These are phyloP conservation scores for Centrapalus pauciflorus DNA, from an alignment of 129 eudicot genomes.

Conservation along the genomic window DNA sequence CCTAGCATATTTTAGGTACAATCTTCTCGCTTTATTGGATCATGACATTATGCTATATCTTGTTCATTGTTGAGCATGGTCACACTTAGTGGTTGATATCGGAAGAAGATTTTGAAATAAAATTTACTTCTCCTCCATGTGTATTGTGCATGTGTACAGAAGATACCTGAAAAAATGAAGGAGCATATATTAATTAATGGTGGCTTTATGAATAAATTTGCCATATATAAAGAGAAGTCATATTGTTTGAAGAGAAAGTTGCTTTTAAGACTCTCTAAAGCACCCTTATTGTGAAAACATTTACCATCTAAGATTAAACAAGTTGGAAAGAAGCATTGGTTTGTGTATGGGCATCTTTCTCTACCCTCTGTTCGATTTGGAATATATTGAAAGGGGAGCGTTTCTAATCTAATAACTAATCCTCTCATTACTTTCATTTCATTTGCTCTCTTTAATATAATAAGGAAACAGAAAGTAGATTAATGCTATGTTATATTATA, in stretches of 20 bases:
- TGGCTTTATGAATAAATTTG: neutral
- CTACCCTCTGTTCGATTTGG: neutral
- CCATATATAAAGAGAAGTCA: neutral
- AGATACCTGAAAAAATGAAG: neutral
- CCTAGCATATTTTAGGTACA: neutral
- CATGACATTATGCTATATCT: no score
- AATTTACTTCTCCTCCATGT: neutral
- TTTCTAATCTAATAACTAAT: neutral
- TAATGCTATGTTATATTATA: neutral
- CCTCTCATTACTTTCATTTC: neutral
- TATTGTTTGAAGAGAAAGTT: neutral
- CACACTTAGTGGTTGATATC: neutral
- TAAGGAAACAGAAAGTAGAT: slow-evolving; percentile 1
- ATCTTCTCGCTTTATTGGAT: neutral
- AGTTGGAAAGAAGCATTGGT: neutral
- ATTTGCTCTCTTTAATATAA: no score
- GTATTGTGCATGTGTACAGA: neutral
- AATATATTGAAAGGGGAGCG: neutral
- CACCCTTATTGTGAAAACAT: neutral
- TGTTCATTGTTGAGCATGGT: neutral
- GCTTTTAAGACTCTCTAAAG: neutral
- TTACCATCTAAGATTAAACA: neutral
- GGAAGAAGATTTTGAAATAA: neutral
- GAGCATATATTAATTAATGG: neutral
- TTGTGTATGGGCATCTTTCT: neutral